These are phyloP conservation scores for Mycena sanguinolenta DNA, from an alignment of 768 basidiomycete genomes.

Conservation along the genomic window DNA sequence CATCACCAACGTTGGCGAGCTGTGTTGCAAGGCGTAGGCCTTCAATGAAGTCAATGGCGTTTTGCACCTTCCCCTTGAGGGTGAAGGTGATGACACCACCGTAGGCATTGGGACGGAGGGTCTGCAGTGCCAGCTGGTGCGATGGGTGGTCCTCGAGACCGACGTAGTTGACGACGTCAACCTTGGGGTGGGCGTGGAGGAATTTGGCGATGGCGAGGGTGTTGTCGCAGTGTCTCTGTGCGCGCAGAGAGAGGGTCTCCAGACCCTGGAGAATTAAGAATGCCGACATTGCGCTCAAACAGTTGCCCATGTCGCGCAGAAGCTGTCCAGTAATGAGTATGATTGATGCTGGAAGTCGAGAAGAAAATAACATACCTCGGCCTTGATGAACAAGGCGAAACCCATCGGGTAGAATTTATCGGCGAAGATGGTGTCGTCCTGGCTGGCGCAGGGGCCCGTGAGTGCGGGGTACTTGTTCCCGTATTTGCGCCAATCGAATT, in stretches of 20 bases:
- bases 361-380: background rate
- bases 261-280: conserved; percentile 82
- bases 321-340: conserved; percentile 47
- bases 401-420: background rate
- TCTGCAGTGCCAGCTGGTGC: conserved; percentile 68
- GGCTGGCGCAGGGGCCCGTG: no score
- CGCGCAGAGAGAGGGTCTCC: conserved; percentile 73
- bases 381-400: background rate
- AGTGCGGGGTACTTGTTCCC: conserved; percentile 1
- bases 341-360: no score
- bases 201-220: conserved; percentile 67
- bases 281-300: conserved; percentile 63
- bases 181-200: conserved; percentile 71
- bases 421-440: no score
- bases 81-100: conserved; percentile 89
- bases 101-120: conserved; percentile 66
- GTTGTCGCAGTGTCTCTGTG: conserved; percentile 70
- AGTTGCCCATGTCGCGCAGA: conserved; percentile 78
- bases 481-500: conserved; percentile 7
- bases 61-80: conserved; percentile 62
- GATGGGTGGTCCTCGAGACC: conserved; percentile 75
- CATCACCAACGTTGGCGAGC: conserved; percentile 47
- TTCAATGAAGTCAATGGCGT: conserved; percentile 50
- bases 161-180: conserved; percentile 83
- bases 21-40: conserved; percentile 51